phyloP scores from a whole-genome alignment of 2,329 filamentous ascomycete species.

The Botrytis byssoidea region DNA sequence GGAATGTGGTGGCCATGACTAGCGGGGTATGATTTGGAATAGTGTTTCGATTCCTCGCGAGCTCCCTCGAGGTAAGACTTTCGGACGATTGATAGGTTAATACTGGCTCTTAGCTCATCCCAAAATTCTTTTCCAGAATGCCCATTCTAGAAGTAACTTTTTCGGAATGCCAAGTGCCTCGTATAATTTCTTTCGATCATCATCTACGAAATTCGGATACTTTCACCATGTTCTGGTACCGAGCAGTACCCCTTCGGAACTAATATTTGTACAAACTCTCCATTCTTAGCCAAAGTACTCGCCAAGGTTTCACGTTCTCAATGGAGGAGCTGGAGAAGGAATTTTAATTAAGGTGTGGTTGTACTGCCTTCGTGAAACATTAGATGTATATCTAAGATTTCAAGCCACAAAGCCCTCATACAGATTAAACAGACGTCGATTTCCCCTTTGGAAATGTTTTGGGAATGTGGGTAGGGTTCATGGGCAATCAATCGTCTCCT shows the following conservation, averaged over 20 bases:
- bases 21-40: background rate
- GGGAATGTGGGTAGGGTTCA: background rate
- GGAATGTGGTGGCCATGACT: background rate
- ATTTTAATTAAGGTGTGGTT: conserved; percentile 2
- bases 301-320: conserved; percentile 1
- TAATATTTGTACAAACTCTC: background rate
- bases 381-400: conserved; percentile 14
- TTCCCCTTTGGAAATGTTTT: background rate
- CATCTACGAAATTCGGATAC: background rate
- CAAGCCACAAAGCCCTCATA: background rate
- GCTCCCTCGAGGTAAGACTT: background rate
- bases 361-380: background rate
- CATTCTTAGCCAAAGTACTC: background rate
- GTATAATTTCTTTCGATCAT: background rate
- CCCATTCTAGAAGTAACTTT: background rate
- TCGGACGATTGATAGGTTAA: background rate
- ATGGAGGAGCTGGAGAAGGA: conserved; percentile 10
- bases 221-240: background rate
- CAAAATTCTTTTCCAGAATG: background rate
- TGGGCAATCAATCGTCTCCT: background rate
- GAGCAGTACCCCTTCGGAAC: background rate
- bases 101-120: background rate
- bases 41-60: background rate
- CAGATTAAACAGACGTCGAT: background rate
- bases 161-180: background rate